Evolutionary conservation across 352 stramenopile species (phyloP).

Genomic region (Phytophthora litchii): DNA sequence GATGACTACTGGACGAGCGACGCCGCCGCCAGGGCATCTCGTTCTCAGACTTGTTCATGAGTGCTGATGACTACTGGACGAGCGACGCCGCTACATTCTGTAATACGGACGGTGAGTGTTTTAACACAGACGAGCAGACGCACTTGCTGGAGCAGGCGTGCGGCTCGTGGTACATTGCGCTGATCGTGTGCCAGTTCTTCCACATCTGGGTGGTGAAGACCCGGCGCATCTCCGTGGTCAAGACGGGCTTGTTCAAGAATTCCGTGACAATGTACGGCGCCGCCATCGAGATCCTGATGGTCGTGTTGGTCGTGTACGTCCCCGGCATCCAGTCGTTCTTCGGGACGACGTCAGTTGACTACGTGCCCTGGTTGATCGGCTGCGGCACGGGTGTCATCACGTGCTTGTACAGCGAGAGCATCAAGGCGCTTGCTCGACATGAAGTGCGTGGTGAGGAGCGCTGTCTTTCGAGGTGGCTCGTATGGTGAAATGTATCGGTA

Average conservation of each 20-base stretch:
- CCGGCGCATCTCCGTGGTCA: conserved; percentile 66
- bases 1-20: conserved; percentile 39
- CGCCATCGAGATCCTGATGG: conserved; percentile 44
- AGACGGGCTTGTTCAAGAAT: conserved; percentile 77
- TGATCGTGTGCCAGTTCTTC: conserved; percentile 84
- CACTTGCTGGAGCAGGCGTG: conserved; percentile 66
- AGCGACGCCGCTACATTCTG: conserved; percentile 31
- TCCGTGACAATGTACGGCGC: conserved; percentile 75
- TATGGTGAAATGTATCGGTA: conserved; percentile 38
- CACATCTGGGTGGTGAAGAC: conserved; percentile 90
- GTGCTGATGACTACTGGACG: conserved; percentile 38
- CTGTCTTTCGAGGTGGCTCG: conserved; percentile 20
- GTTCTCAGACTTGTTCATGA: conserved; percentile 49
- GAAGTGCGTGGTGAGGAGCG: conserved; percentile 30
- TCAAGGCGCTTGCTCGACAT: conserved; percentile 40
- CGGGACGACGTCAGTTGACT: conserved; percentile 37
- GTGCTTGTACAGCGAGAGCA: conserved; percentile 46
- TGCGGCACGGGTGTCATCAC: conserved; percentile 39
- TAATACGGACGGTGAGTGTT: conserved; percentile 29
- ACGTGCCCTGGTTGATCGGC: conserved; percentile 55
- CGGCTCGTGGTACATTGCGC: conserved; percentile 68
- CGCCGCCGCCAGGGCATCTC: conserved; percentile 36
- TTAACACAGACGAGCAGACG: conserved; percentile 48
- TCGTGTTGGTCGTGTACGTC: conserved; percentile 56
- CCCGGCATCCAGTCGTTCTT: conserved; percentile 52